Conservation (phyloP, 2,329 filamentous ascomycete genomes). For the Chaetomiaceae sp. region DNA sequence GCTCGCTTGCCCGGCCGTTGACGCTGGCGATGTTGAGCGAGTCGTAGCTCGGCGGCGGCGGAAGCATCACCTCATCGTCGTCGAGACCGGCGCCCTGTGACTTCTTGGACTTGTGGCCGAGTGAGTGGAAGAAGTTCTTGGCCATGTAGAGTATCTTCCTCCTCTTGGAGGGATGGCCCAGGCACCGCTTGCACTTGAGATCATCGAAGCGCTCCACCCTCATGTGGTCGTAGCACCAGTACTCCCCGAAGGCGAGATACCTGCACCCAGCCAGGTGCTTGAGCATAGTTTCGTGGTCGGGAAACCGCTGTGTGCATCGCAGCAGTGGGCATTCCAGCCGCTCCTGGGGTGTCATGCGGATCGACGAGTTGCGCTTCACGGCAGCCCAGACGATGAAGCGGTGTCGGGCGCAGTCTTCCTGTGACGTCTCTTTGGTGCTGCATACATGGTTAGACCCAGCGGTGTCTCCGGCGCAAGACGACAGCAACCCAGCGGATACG, state of each 20-base stretch:
- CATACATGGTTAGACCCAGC: constrained; percentile 16
- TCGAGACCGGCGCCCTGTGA: constrained; percentile 26
- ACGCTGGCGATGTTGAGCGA: constrained; percentile 30
- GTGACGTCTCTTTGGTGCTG: constrained; percentile 40
- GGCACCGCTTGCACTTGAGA: constrained; percentile 43
- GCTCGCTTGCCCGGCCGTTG: constrained; percentile 31
- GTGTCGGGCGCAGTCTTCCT: constrained; percentile 46
- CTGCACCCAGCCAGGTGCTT: constrained; percentile 45
- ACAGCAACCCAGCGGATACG: constrained; percentile 7
- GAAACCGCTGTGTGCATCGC: constrained; percentile 44
- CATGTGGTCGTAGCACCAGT: constrained; percentile 51
- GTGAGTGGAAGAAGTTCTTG: constrained; percentile 47
- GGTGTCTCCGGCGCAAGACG: background rate
- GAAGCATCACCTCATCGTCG: constrained; percentile 28
- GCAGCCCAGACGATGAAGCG: constrained; percentile 53
- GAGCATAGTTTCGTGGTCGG: constrained; percentile 49
- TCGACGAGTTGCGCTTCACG: constrained; percentile 46
- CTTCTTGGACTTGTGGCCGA: constrained; percentile 44
- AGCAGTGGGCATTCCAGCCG: constrained; percentile 47
- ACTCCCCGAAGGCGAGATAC: constrained; percentile 45
- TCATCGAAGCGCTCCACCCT: constrained; percentile 48
- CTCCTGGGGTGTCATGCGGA: constrained; percentile 42
- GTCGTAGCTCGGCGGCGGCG: constrained; percentile 44
- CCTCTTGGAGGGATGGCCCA: constrained; percentile 45
- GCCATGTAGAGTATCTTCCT: constrained; percentile 47